Percentiles rank a stretch among this genome's conserved stretches.
These are phyloP conservation scores for Lactarius sp. DNA, from an alignment of 768 basidiomycete species.

Conservation along the genomic window DNA sequence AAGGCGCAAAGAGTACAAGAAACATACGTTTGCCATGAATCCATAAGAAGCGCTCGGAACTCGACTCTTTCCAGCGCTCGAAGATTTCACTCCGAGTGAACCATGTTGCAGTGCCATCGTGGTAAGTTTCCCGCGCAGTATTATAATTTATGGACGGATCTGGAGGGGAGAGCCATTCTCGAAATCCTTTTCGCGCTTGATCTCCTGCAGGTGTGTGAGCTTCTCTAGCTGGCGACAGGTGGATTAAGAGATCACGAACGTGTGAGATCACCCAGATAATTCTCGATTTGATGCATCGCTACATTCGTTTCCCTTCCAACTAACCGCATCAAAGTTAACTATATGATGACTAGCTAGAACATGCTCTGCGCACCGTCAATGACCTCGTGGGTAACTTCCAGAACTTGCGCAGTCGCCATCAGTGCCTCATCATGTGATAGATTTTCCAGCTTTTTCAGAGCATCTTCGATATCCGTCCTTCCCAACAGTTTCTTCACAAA, in stretches of 20 bases:
- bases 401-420: not conserved
- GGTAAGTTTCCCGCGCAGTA: not conserved
- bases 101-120: not conserved
- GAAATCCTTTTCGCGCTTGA: not conserved
- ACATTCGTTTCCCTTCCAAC: not conserved
- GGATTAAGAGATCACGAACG: not conserved
- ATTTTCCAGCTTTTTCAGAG: too few species aligned
- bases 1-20: not conserved
- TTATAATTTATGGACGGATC: not conserved
- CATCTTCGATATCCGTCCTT: too few species aligned
- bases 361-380: not conserved
- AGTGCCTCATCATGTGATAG: too few species aligned
- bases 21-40: not conserved
- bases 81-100: not conserved
- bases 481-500: too few species aligned
- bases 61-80: not conserved
- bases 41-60: not conserved
- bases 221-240: not conserved
- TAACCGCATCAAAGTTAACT: not conserved
- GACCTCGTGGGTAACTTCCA: not conserved
- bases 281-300: not conserved
- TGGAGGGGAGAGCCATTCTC: not conserved
- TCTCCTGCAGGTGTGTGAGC: not conserved
- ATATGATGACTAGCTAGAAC: not conserved
- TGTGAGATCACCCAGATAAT: too few species aligned